These are phyloP conservation scores for Phanerochaete sordida DNA, from an alignment of 768 basidiomycete genomes.

Conservation along the genomic window DNA sequence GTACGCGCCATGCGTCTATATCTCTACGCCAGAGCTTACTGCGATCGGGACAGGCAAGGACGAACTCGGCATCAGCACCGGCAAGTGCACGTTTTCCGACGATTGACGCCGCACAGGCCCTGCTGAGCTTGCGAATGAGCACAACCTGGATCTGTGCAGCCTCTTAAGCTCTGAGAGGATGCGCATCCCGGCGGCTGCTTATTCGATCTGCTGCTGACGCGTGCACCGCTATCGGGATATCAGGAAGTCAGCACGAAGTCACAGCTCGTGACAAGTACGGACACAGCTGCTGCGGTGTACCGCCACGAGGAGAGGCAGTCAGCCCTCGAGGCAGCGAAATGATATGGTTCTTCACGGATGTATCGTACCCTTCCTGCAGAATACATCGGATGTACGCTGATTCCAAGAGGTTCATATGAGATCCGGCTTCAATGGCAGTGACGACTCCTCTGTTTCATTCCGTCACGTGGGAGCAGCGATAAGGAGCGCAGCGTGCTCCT, in stretches of 20 bases:
- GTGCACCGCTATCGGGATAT: slow-evolving; percentile 8
- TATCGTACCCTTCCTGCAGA: too few relatives aligned
- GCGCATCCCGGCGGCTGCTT: too few relatives aligned
- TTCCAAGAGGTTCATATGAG: too few relatives aligned
- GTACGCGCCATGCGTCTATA: too few relatives aligned
- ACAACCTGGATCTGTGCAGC: slow-evolving; percentile 71
- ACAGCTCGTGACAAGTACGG: neutral
- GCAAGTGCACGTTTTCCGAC: slow-evolving; percentile 78
- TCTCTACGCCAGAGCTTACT: too few relatives aligned
- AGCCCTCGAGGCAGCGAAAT: too few relatives aligned
- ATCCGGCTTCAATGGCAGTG: too few relatives aligned
- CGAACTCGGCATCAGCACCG: slow-evolving; percentile 86
- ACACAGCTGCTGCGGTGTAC: neutral
- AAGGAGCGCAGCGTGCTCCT: too few relatives aligned
- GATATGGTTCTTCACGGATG: too few relatives aligned
- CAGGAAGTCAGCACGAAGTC: neutral
- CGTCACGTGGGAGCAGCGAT: too few relatives aligned
- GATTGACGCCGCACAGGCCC: slow-evolving; percentile 84
- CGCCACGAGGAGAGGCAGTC: neutral
- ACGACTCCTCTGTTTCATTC: too few relatives aligned
- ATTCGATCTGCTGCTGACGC: neutral
- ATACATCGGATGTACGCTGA: too few relatives aligned
- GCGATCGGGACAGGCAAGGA: slow-evolving; percentile 58
- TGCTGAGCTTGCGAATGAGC: slow-evolving; percentile 82
- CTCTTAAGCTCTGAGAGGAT: slow-evolving; percentile 86